These are phyloP conservation scores for Pinguiococcus pyrenoidosus DNA, from an alignment of 108 stramenopile species.

Conservation along the genomic window DNA sequence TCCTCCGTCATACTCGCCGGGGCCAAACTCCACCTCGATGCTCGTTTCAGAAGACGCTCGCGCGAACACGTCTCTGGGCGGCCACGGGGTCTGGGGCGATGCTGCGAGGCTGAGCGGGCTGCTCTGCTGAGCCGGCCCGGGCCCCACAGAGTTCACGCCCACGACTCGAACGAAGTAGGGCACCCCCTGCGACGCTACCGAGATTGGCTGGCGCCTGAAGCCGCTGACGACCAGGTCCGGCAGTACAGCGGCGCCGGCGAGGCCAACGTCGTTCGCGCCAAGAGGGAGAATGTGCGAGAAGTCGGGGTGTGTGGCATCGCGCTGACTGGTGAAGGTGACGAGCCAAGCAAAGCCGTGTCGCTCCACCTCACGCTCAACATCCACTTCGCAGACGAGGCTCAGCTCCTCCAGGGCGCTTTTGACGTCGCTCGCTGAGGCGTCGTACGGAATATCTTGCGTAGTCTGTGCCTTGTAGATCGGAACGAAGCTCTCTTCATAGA, in stretches of 20 bases:
- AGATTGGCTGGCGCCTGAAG: neutral
- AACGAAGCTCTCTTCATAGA: slow-evolving; percentile 18
- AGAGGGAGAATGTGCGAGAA: slow-evolving; percentile 3
- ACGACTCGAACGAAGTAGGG: neutral
- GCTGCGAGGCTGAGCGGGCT: slow-evolving; percentile 17
- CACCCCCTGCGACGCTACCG: slow-evolving; percentile 3
- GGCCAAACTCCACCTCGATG: slow-evolving; percentile 51
- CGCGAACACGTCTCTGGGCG: slow-evolving; percentile 11
- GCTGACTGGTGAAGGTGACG: slow-evolving; percentile 23
- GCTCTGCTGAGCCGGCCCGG: slow-evolving; percentile 1
- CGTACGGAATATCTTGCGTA: slow-evolving; percentile 46
- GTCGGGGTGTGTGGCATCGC: neutral
- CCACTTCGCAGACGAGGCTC: slow-evolving; percentile 44
- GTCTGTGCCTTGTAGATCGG: slow-evolving; percentile 61
- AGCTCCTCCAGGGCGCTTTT: slow-evolving; percentile 54
- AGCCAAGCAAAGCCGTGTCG: slow-evolving; percentile 45
- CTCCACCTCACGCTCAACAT: slow-evolving; percentile 37
- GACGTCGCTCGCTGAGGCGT: slow-evolving; percentile 48
- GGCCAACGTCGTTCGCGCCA: slow-evolving; percentile 13
- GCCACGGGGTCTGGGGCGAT: slow-evolving; percentile 12
- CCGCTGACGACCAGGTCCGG: neutral
- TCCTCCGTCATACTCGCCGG: slow-evolving; percentile 44
- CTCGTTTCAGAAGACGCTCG: slow-evolving; percentile 36
- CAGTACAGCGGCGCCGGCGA: slow-evolving; percentile 1
- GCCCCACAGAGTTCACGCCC: neutral